Base-by-base conservation (phyloP, 768 basidiomycete genomes). In the Amanita muscaria region DNA sequence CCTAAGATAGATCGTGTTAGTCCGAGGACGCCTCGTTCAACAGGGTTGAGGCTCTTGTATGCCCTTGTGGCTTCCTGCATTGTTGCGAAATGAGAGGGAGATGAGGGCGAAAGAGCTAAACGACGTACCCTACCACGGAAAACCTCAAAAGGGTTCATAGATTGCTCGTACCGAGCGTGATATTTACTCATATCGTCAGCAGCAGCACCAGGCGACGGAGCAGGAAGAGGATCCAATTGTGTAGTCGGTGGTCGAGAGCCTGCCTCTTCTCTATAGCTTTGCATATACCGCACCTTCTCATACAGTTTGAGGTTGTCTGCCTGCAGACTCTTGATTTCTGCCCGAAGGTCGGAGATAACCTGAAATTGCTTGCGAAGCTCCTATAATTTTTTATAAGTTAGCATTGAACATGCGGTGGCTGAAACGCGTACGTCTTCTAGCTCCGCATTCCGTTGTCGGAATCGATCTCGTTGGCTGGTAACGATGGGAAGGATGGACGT, bases 251-350 rank as follows among this genome's bases (percentile, higher is more conserved):
- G 72, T 31, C 77, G 69, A 23, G 66, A 66, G 9, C 67, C 70
- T 22, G 74, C 66, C 29, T 88, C 85, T 57, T 91, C 88, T 14
- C 88, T 77, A 56, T 98, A 99, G 49, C 85, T 89, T 61, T 98
- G 93, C 83, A 97, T 96, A 60, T 98, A 98, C 49, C 93, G 81
- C 41, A 98, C 93, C 68, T 98, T 99, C 64, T 98, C 96, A 63
- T 98, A 98, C 48, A 98, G 68, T 62, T 99, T 98, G 35, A 99
- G 76, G 59, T 98, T 99, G 63, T 98, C 96, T 1, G 82, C 73
- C 63, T 98, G 94, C 30, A 99, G 72, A 44, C 77, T 79, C 61
- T 93, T 91, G 64, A 92, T 81, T 64, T 98, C 96, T 19, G 80
- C 66, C 14, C 93, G 83, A n/a, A 98, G 70, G 56, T 96, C 93